These are phyloP conservation scores for Alternaria alternata DNA, from an alignment of 2,329 filamentous ascomycete species.

Conservation along the genomic window DNA sequence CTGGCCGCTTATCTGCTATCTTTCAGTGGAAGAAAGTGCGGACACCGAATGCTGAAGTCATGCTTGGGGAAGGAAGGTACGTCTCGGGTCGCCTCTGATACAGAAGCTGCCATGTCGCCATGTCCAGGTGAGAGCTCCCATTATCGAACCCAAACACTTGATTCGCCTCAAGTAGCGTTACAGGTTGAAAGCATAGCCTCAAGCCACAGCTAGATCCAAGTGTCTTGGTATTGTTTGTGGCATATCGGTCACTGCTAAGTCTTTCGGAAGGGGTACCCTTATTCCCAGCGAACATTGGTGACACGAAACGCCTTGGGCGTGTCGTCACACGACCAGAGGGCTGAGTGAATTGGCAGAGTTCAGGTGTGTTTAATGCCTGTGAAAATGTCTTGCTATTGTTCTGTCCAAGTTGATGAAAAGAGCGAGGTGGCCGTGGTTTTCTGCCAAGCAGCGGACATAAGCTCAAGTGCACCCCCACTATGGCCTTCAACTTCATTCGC, in stretches of 20 bases:
- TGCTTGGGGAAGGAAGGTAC: not conserved
- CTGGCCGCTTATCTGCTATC: not conserved
- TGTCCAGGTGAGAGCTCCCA: not conserved
- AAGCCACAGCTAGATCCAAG: not conserved
- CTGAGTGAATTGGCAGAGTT: not conserved
- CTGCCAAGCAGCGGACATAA: conserved; percentile 24
- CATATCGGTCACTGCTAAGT: not conserved
- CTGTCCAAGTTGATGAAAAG: conserved; percentile 19
- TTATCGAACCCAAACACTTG: not conserved
- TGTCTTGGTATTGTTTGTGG: conserved; percentile 12
- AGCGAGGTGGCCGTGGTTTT: conserved; percentile 4
- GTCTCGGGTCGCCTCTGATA: not conserved
- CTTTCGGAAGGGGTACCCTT: not conserved
- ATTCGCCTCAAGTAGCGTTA: not conserved
- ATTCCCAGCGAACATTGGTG: not conserved
- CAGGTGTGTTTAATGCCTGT: not conserved
- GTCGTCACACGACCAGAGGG: not conserved
- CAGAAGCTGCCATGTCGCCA: not conserved
- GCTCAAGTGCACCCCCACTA: conserved; percentile 22
- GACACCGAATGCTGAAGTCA: not conserved
- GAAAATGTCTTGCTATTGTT: conserved; percentile 27
- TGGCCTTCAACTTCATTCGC: conserved; percentile 27
- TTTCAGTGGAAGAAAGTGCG: not conserved
- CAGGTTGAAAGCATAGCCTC: not conserved
- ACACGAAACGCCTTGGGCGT: not conserved